These are phyloP conservation scores for Botrytis medusae DNA, from an alignment of 2,329 filamentous ascomycete genomes.

Conservation along the genomic window DNA sequence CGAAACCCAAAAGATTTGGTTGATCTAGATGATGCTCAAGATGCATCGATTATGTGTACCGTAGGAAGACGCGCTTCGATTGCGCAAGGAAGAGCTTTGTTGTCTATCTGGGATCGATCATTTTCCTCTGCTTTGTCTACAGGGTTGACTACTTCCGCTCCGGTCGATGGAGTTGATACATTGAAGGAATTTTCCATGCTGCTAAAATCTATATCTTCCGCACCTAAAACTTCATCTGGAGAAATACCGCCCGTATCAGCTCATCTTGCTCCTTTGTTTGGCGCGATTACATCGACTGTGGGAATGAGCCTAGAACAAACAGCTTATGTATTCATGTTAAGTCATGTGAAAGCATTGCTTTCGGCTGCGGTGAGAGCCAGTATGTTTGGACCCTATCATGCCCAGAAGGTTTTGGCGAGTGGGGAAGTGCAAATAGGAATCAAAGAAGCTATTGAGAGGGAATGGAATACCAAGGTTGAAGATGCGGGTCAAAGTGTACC, in stretches of 20 bases:
- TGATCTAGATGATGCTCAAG: slow-evolving; percentile 70
- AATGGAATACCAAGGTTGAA: slow-evolving; percentile 59
- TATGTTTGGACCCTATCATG: slow-evolving; percentile 78
- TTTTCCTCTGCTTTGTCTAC: slow-evolving; percentile 48
- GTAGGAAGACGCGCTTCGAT: slow-evolving; percentile 74
- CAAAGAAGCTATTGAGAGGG: slow-evolving; percentile 55
- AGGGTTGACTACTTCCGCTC: slow-evolving; percentile 23
- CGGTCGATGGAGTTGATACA: slow-evolving; percentile 28
- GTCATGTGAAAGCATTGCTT: slow-evolving; percentile 73
- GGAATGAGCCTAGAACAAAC: slow-evolving; percentile 61
- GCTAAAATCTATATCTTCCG: slow-evolving; percentile 32
- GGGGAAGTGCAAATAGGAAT: slow-evolving; percentile 58
- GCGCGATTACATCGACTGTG: slow-evolving; percentile 62
- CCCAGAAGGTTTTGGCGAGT: slow-evolving; percentile 69
- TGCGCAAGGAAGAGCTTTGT: slow-evolving; percentile 72
- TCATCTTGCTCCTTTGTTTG: slow-evolving; percentile 71
- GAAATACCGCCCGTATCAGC: slow-evolving; percentile 51
- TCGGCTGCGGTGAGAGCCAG: slow-evolving; percentile 76
- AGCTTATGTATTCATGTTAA: slow-evolving; percentile 73
- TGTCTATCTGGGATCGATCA: slow-evolving; percentile 74
- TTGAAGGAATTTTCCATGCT: slow-evolving; percentile 36
- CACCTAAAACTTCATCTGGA: slow-evolving; percentile 19
- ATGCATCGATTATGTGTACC: slow-evolving; percentile 75
- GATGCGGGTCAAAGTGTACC: slow-evolving; percentile 74
- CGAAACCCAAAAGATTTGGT: slow-evolving; percentile 52